phyloP scores from a whole-genome alignment of 139 green algal species.

The Chlorella ohadii region DNA sequence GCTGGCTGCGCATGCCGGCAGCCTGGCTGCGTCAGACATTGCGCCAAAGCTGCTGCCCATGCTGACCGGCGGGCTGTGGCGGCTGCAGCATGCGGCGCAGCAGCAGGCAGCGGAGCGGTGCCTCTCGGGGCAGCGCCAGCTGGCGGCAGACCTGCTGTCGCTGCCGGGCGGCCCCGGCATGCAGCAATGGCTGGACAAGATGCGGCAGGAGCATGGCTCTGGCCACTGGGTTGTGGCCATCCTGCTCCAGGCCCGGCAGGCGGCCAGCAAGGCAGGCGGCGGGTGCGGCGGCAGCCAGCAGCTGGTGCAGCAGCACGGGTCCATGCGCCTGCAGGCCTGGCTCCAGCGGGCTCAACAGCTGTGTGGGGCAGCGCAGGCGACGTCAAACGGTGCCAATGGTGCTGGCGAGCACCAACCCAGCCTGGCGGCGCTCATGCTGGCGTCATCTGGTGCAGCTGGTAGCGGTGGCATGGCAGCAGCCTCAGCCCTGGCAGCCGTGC shows the following conservation, averaged over 20 bases:
- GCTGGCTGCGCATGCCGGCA: neutral
- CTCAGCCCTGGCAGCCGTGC: neutral
- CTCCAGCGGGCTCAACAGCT: slow-evolving; percentile 5
- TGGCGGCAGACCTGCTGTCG: slow-evolving; percentile 10
- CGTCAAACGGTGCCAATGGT: neutral
- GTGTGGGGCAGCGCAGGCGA: too few relatives aligned
- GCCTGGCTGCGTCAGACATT: slow-evolving; percentile 10
- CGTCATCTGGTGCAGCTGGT: neutral
- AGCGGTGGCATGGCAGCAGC: neutral
- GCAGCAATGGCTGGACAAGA: slow-evolving; percentile 14
- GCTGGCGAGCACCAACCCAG: neutral
- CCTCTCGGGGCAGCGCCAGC: slow-evolving; percentile 8
- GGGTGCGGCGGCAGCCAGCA: neutral
- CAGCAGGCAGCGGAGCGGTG: slow-evolving; percentile 2
- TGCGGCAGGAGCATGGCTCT: slow-evolving; percentile 15
- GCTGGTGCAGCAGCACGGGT: neutral
- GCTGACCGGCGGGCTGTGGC: slow-evolving; percentile 36
- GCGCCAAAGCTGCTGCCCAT: slow-evolving; percentile 32
- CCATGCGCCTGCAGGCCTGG: neutral
- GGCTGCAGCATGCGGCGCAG: slow-evolving; percentile 12
- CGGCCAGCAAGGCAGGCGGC: neutral
- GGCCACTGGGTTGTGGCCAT: slow-evolving; percentile 19
- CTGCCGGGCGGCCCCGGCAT: neutral
- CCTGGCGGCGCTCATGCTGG: neutral
- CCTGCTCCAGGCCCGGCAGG: slow-evolving; percentile 6